Conservation (phyloP, 805 yeast species). For the Zygosaccharomyces bisporus region DNA sequence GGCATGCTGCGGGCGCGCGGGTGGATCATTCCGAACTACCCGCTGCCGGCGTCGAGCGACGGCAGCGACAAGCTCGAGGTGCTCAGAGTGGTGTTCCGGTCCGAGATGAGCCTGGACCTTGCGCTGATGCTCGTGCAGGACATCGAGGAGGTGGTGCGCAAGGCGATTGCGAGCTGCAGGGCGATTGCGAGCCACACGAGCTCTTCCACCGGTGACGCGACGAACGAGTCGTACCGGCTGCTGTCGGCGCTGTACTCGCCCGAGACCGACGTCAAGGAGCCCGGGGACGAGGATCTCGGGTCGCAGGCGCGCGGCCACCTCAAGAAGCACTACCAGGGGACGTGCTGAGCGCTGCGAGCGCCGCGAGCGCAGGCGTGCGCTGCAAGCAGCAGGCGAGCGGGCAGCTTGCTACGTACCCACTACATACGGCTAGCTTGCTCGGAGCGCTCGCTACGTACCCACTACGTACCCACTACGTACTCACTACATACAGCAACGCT, state of each 20-base stretch:
- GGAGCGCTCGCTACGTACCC: too few relatives aligned
- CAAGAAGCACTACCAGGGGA: slow-evolving; percentile 31
- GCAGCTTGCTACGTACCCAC: too few relatives aligned
- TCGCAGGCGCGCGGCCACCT: slow-evolving; percentile 15
- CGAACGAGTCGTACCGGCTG: slow-evolving; percentile 23
- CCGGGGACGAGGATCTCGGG: background rate
- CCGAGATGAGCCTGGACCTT: slow-evolving; percentile 48
- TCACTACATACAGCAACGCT: too few relatives aligned
- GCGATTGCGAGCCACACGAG: slow-evolving; percentile 9
- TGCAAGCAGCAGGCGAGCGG: too few relatives aligned
- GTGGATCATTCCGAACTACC: slow-evolving; percentile 87
- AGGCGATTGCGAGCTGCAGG: slow-evolving; percentile 22
- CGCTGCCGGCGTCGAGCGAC: slow-evolving; percentile 53
- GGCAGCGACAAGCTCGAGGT: slow-evolving; percentile 59
- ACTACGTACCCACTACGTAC: too few relatives aligned
- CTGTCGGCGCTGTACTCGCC: slow-evolving; percentile 26
- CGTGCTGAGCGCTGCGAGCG: slow-evolving; percentile 26
- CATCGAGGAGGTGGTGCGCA: slow-evolving; percentile 21
- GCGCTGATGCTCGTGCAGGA: slow-evolving; percentile 35
- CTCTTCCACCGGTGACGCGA: slow-evolving; percentile 8
- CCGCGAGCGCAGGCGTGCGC: too few relatives aligned
- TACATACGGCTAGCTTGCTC: too few relatives aligned
- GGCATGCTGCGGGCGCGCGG: slow-evolving; percentile 71
- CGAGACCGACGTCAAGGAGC: slow-evolving; percentile 6
- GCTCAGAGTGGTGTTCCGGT: slow-evolving; percentile 78